A percentile compares a stretch with the other conserved stretches of the same genome.
Evolutionary conservation across 1,139 yeast species (phyloP).

Genomic region (Suhomyces panamericanus): DNA sequence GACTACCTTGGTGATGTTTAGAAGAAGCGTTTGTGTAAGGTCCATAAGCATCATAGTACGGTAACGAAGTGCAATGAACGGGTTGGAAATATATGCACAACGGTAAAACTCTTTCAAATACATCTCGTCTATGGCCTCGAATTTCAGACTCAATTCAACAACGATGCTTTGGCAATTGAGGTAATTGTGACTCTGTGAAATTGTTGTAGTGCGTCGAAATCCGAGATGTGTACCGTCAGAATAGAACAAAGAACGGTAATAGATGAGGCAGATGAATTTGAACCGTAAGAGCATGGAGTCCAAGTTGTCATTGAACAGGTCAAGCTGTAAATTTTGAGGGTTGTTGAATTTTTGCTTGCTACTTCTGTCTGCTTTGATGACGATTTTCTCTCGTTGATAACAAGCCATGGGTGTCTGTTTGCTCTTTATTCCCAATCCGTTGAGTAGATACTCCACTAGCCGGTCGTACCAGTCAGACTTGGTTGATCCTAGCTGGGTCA

Average conservation of each 20-base stretch:
- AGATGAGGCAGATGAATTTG: slow-evolving; percentile 23
- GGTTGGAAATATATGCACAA: background rate
- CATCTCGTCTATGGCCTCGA: slow-evolving; percentile 11
- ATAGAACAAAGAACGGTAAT: slow-evolving; percentile 24
- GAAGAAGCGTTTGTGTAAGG: slow-evolving; percentile 14
- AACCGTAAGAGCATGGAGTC: slow-evolving; percentile 33
- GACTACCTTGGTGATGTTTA: slow-evolving; percentile 16
- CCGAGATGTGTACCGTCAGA: slow-evolving; percentile 13
- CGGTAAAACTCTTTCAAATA: slow-evolving; percentile 16
- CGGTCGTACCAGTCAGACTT: slow-evolving; percentile 34
- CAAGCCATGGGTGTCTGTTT: slow-evolving; percentile 28
- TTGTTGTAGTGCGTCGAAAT: slow-evolving; percentile 5
- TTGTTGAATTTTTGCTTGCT: slow-evolving; percentile 10
- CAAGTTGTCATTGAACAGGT: slow-evolving; percentile 23
- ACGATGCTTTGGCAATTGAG: slow-evolving; percentile 14
- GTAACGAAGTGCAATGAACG: slow-evolving; percentile 12
- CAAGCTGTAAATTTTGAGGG: background rate
- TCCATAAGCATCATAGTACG: slow-evolving; percentile 14
- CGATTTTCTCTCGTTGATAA: slow-evolving; percentile 28
- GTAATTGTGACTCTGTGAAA: slow-evolving; percentile 5
- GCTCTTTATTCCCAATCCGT: slow-evolving; percentile 26
- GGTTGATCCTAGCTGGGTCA: slow-evolving; percentile 21
- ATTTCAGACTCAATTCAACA: slow-evolving; percentile 14
- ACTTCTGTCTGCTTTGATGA: slow-evolving; percentile 23
- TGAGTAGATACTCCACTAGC: slow-evolving; percentile 30